Conservation (phyloP, 345 rosid genomes). For the Turnera subulata region DNA sequence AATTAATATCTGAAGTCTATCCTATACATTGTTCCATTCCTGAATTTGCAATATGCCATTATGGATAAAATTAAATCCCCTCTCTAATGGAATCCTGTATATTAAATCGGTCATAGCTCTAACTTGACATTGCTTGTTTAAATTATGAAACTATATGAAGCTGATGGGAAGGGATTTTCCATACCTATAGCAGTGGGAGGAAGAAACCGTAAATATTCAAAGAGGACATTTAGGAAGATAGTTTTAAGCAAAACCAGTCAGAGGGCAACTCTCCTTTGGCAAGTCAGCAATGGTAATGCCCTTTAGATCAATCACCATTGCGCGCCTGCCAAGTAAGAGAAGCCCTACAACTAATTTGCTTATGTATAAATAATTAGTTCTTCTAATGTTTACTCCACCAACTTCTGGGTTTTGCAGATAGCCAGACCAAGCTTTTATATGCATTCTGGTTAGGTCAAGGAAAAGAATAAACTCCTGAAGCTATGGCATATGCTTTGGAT, state of each 20-base stretch:
- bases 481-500: constrained; percentile 19
- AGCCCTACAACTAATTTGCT: constrained; percentile 39
- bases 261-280: constrained; percentile 59
- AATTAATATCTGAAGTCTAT: no score
- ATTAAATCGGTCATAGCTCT: no score
- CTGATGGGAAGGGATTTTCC: no score
- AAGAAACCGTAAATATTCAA: no score
- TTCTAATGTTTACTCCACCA: not conserved
- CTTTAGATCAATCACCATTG: constrained; percentile 2
- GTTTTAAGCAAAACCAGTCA: constrained; percentile 29
- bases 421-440: constrained; percentile 4
- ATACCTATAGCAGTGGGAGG: no score
- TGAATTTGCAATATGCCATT: no score
- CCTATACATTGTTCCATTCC: no score
- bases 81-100: no score
- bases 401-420: constrained; percentile 8
- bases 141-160: no score
- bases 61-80: no score
- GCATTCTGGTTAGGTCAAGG: not conserved
- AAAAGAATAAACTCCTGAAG: constrained; percentile 19
- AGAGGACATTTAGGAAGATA: not conserved
- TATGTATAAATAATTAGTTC: not conserved
- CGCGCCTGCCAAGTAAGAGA: constrained; percentile 37
- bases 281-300: constrained; percentile 5
- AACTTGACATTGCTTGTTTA: no score